These are phyloP conservation scores for Cyclostephanos invisitatus DNA, from an alignment of 108 stramenopile species.

Conservation along the genomic window DNA sequence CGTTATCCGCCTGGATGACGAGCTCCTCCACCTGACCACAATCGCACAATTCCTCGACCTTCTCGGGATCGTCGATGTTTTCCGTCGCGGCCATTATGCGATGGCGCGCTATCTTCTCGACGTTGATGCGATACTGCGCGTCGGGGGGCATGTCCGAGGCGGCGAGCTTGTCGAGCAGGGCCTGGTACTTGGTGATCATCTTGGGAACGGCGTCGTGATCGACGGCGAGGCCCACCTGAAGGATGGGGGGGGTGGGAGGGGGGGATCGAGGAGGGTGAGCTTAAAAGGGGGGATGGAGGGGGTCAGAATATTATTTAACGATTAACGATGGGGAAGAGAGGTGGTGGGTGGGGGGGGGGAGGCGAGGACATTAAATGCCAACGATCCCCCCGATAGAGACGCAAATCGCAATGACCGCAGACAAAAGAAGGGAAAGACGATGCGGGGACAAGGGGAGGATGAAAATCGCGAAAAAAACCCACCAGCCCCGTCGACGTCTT, in stretches of 20 bases:
- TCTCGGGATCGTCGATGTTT: constrained; percentile 82
- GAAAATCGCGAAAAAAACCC: constrained; percentile 34
- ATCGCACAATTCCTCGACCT: constrained; percentile 82
- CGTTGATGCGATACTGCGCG: constrained; percentile 83
- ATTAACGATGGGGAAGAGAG: not conserved
- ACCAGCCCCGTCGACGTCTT: constrained; percentile 92
- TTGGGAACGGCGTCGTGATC: constrained; percentile 86
- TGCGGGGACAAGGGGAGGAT: no score
- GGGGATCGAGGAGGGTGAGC: not conserved
- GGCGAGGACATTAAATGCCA: constrained; percentile 5
- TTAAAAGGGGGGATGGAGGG: not conserved
- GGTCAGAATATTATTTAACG: constrained; percentile 1
- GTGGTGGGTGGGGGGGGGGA: not conserved
- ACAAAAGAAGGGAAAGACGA: no score
- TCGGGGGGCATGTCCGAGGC: constrained; percentile 85
- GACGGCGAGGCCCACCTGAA: constrained; percentile 80
- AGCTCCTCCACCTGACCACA: constrained; percentile 93
- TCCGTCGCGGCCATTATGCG: constrained; percentile 73
- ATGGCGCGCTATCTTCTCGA: constrained; percentile 77
- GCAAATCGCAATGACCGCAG: no score
- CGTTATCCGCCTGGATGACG: constrained; percentile 89
- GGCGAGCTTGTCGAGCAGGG: constrained; percentile 81
- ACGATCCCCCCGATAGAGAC: not conserved
- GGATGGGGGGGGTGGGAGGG: not conserved
- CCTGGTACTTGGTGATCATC: constrained; percentile 80